Base-by-base conservation (phyloP, 1,284 basidiomycete species). In the Sanguinoderma infundibulare region DNA sequence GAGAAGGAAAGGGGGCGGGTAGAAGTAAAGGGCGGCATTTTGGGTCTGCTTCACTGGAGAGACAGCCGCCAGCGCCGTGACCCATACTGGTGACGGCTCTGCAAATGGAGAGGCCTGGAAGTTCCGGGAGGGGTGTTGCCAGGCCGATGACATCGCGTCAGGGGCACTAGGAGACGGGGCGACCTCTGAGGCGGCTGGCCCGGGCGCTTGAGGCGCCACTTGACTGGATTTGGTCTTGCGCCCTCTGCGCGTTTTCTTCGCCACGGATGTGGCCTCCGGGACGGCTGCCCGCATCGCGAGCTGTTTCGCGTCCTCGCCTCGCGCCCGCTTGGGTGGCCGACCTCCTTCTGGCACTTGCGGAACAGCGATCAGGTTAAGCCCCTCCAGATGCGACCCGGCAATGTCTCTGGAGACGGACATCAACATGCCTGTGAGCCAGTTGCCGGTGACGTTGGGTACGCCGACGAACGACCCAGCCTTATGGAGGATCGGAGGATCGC, bases 1-100 rank as follows among this genome's bases (percentile, higher is more conserved):
- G 5, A 59, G 35, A 0, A 59, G 50, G 52, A 54, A 54, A 2
- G 52, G 57, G 2, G 57, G 57, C 17, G 57, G 57, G n/a, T 24
- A 59, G 52, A 53, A 59, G 28, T 59, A 59, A 14, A 53, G 14
- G 2, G 40, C 51, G 3, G 42, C 35, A n/a, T 40, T 52, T 5
- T 3, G 15, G 5, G 8, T 17, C 2, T 26, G 17, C 2, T 24
- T 39, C 2, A 59, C 9, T 1, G 52, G 51, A 3, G 34, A 39
- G 17, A 12, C 42, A 2, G 34, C 42, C 4, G 3, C 9, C 51
- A 59, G 9, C 7, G 57, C 57, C 8, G 17, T 24, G 32, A 15
- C 17, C 46, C 46, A 49, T 5, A 20, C 1, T 7, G 17, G 9
- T 5, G 28, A 5, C 2, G 30, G 2, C 1, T 49, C 46, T 14